Percentiles rank a stretch among this genome's conserved stretches.
Evolutionary conservation across 345 rosid species (phyloP).

Genomic region (Aquilaria yunnanensis): DNA sequence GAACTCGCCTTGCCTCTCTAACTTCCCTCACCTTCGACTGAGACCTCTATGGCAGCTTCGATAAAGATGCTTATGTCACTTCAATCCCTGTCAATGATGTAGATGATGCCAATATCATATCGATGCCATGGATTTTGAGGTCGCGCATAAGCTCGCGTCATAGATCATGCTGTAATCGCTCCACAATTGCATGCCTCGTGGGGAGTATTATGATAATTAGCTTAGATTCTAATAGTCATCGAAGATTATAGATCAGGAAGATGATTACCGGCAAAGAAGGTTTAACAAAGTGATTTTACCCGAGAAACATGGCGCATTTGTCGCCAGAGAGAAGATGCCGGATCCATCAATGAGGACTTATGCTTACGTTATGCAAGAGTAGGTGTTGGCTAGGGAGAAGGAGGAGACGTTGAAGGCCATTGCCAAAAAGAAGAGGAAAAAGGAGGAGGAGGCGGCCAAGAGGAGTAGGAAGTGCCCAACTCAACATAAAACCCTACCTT

Average conservation of each 20-base stretch:
- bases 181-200: slow-evolving; percentile 68
- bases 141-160: slow-evolving; percentile 71
- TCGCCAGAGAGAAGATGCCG: slow-evolving; percentile 90
- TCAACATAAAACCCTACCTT: too few species aligned
- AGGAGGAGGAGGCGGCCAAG: slow-evolving; percentile 49
- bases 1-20: slow-evolving; percentile 55
- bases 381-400: slow-evolving; percentile 50
- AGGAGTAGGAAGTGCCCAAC: too few species aligned
- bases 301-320: slow-evolving; percentile 83
- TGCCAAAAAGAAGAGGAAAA: slow-evolving; percentile 69
- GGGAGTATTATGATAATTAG: slow-evolving; percentile 34
- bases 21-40: slow-evolving; percentile 63
- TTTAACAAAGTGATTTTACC: slow-evolving; percentile 78
- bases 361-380: slow-evolving; percentile 83
- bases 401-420: slow-evolving; percentile 53
- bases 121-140: slow-evolving; percentile 60
- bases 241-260: slow-evolving; percentile 84
- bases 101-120: slow-evolving; percentile 39
- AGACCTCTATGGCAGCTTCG: slow-evolving; percentile 73
- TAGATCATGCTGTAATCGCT: slow-evolving; percentile 84
- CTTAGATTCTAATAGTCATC: slow-evolving; percentile 57
- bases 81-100: slow-evolving; percentile 87
- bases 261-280: slow-evolving; percentile 83
- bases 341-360: slow-evolving; percentile 71
- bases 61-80: slow-evolving; percentile 53